A percentile compares a stretch with the other conserved stretches of the same genome.
These are phyloP conservation scores for Salix arbutifolia DNA, from an alignment of 345 rosid species.

Conservation along the genomic window DNA sequence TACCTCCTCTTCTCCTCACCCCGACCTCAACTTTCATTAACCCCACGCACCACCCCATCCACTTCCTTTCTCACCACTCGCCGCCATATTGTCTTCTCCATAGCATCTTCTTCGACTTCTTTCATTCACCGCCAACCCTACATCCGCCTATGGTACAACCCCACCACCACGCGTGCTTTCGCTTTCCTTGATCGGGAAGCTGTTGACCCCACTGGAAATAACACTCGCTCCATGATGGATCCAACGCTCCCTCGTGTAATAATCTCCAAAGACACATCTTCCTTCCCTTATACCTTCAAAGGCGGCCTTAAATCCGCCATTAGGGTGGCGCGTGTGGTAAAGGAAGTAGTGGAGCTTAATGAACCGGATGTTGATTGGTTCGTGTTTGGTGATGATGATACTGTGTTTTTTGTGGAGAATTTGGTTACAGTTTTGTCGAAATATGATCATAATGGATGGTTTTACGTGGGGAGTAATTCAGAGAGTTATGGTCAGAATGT, in stretches of 20 bases:
- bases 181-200: slow-evolving; percentile 56
- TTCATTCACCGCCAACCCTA: slow-evolving; percentile 57
- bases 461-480: slow-evolving; percentile 73
- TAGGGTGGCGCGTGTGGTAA: slow-evolving; percentile 79
- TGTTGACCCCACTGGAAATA: not conserved
- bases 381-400: slow-evolving; percentile 92
- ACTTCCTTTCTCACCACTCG: slow-evolving; percentile 27
- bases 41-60: slow-evolving; percentile 14
- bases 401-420: slow-evolving; percentile 79
- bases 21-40: slow-evolving; percentile 21
- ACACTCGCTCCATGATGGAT: slow-evolving; percentile 11
- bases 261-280: slow-evolving; percentile 57
- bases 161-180: slow-evolving; percentile 59
- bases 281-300: slow-evolving; percentile 66
- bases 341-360: slow-evolving; percentile 65
- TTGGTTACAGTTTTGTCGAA: slow-evolving; percentile 61
- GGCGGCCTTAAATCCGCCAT: slow-evolving; percentile 76
- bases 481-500: slow-evolving; percentile 77
- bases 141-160: slow-evolving; percentile 68
- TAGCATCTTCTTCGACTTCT: slow-evolving; percentile 66
- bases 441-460: slow-evolving; percentile 73
- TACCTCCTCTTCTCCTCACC: slow-evolving; percentile 42
- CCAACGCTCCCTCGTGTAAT: slow-evolving; percentile 48
- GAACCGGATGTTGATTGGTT: slow-evolving; percentile 72
- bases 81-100: slow-evolving; percentile 61